Conservation (phyloP, 257 asterid genomes). For the Jacaranda copaia region DNA sequence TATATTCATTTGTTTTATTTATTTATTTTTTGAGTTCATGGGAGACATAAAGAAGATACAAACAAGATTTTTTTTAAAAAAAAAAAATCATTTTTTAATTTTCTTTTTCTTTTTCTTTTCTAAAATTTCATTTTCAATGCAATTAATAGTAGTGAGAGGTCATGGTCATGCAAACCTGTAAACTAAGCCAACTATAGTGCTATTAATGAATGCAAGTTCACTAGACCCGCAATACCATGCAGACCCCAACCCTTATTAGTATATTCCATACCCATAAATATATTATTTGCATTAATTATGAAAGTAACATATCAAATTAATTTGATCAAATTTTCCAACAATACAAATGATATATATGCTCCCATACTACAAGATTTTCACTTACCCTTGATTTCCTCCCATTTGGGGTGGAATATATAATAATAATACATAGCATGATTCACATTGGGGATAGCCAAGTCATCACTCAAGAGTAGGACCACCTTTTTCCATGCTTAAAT, state of each 20-base stretch:
- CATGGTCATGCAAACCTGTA: slow-evolving; percentile 28
- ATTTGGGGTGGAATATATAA: too few species aligned
- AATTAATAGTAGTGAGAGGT: slow-evolving; percentile 24
- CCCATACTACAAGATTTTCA: not conserved
- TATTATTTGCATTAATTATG: not conserved
- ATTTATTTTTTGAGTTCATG: too few species aligned
- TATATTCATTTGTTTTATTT: too few species aligned
- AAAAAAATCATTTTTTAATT: not conserved
- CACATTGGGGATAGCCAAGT: not conserved
- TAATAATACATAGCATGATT: not conserved
- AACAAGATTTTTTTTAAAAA: not conserved
- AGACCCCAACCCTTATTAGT: not conserved
- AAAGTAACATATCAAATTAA: not conserved
- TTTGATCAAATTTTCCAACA: not conserved
- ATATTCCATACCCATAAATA: not conserved
- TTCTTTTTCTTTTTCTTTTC: not conserved
- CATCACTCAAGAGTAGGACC: not conserved
- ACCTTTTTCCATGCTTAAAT: slow-evolving; percentile 18
- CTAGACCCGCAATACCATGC: slow-evolving; percentile 40
- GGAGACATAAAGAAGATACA: too few species aligned
- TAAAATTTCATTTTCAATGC: not conserved
- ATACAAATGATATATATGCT: not conserved
- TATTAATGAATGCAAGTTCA: slow-evolving; percentile 36
- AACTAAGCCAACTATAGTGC: slow-evolving; percentile 2
- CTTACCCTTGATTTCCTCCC: not conserved